These are phyloP conservation scores for Aphanomyces cochlioides DNA, from an alignment of 352 stramenopile genomes.

Conservation along the genomic window DNA sequence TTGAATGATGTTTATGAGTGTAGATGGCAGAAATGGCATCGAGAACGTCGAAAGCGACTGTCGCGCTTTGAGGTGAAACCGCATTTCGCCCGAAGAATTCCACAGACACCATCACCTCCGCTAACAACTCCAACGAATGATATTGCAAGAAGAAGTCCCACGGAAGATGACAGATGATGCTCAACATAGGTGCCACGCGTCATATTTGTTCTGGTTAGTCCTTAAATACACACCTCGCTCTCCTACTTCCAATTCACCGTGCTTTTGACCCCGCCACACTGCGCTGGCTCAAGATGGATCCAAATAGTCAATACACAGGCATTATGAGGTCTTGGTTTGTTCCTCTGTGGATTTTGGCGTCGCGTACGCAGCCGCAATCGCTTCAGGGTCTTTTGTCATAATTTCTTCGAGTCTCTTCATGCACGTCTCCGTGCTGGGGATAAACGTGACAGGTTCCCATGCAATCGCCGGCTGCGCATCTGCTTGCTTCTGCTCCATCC, in stretches of 20 bases:
- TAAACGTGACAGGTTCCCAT: constrained; percentile 30
- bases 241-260: too few relatives aligned
- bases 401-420: constrained; percentile 24
- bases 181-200: too few relatives aligned
- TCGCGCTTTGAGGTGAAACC: constrained; percentile 8
- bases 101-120: neutral
- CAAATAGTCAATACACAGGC: too few relatives aligned
- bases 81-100: neutral
- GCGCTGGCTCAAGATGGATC: too few relatives aligned
- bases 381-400: constrained; percentile 5
- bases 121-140: too few relatives aligned
- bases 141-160: too few relatives aligned
- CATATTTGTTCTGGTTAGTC: too few relatives aligned
- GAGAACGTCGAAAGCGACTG: constrained; percentile 8
- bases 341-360: too few relatives aligned
- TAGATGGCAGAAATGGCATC: constrained; percentile 17
- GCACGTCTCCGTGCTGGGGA: constrained; percentile 1
- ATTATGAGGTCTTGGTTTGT: too few relatives aligned
- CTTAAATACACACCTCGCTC: too few relatives aligned
- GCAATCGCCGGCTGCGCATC: neutral
- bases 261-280: too few relatives aligned
- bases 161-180: too few relatives aligned
- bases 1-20: neutral
- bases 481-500: neutral
- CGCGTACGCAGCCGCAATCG: constrained; percentile 8